Percentiles rank a stretch among this genome's conserved stretches.
phyloP scores from a whole-genome alignment of 106 monocot species.

The Hemerocallis citrina region DNA sequence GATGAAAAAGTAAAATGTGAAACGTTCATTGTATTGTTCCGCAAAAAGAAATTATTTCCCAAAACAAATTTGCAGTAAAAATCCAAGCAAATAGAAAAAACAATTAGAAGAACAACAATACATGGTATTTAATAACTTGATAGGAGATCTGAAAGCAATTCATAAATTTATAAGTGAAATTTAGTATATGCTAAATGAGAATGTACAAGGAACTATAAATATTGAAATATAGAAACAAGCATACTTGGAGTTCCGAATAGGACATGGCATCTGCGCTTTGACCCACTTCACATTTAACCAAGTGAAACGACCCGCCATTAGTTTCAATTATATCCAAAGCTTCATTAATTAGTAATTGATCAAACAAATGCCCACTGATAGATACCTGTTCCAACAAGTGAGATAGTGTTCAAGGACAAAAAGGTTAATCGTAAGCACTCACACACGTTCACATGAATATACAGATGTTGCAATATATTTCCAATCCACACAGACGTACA shows the following conservation, averaged over 20 bases:
- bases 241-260: constrained; percentile 94
- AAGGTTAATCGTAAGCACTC: too few relatives aligned
- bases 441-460: too few relatives aligned
- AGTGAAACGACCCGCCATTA: constrained; percentile 76
- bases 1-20: too few relatives aligned
- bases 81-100: background rate
- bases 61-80: background rate
- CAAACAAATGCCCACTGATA: constrained; percentile 94
- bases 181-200: background rate
- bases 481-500: too few relatives aligned
- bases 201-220: background rate
- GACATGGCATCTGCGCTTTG: constrained; percentile 70
- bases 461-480: too few relatives aligned
- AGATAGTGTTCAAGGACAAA: background rate
- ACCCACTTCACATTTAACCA: constrained; percentile 86
- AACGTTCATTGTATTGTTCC: background rate
- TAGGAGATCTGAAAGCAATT: background rate
- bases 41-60: background rate
- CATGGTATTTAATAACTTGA: background rate
- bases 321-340: constrained; percentile 91
- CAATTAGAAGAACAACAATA: background rate
- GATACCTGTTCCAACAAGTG: constrained; percentile 56
- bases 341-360: constrained; percentile 90
- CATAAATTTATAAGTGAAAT: background rate
- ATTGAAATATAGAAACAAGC: background rate